Evolutionary conservation across 441 rosid genomes (phyloP).

Genomic region (Bruguiera hainesii): DNA sequence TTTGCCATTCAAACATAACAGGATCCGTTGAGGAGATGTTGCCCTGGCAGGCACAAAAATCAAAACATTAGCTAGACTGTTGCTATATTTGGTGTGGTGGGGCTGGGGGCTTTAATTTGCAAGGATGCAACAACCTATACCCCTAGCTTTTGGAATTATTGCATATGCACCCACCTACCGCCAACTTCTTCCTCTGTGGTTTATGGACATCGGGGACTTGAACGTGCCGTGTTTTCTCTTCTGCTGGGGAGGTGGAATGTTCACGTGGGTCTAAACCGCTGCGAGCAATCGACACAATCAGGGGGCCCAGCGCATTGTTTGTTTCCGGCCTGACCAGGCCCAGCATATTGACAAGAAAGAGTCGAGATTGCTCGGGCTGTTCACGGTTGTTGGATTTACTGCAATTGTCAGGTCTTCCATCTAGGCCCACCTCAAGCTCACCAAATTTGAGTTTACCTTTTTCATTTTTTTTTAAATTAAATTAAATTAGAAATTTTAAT

Average conservation of each 20-base stretch:
- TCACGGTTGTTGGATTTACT: background rate
- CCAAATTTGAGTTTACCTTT: background rate
- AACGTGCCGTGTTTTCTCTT: conserved; percentile 19
- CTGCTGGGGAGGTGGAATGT: background rate
- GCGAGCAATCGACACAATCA: too few species aligned
- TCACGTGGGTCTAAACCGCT: too few species aligned
- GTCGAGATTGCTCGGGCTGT: too few species aligned
- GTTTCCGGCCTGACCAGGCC: too few species aligned
- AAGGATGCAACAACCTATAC: background rate
- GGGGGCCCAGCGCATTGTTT: too few species aligned
- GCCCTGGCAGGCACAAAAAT: too few species aligned
- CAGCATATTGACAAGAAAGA: too few species aligned
- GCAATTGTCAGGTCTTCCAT: background rate
- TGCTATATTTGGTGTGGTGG: background rate
- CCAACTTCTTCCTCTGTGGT: background rate
- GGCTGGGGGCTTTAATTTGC: background rate
- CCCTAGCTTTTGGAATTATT: background rate
- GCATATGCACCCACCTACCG: conserved; percentile 4
- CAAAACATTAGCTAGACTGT: too few species aligned
- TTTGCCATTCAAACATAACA: too few species aligned
- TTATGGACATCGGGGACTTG: background rate
- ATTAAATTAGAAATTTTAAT: too few species aligned
- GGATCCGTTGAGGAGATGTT: too few species aligned
- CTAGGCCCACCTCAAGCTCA: background rate
- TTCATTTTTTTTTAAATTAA: too few species aligned